A percentile compares a stretch with the other conserved stretches of the same genome.
Evolutionary conservation across 352 stramenopile genomes (phyloP).

Genomic region (Pythium biforme): DNA sequence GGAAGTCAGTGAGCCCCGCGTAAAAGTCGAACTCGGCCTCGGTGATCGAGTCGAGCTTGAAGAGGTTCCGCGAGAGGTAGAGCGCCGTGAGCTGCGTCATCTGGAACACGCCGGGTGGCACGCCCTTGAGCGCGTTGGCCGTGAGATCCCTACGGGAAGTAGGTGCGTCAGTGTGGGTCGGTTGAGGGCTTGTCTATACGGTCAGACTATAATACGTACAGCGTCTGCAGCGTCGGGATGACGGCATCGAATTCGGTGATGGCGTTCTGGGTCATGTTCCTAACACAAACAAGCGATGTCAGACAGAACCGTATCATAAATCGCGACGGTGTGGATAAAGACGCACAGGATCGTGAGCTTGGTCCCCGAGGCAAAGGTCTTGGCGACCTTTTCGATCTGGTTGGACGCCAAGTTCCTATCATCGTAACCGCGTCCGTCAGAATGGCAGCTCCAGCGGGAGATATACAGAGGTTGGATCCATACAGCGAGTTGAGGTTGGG

Average conservation of each 20-base stretch:
- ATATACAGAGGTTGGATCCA: not conserved
- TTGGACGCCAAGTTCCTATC: conserved; percentile 54
- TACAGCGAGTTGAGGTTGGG: conserved; percentile 46
- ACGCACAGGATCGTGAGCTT: conserved; percentile 47
- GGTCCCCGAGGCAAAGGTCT: conserved; percentile 29
- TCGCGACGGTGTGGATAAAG: no score
- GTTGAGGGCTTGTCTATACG: no score
- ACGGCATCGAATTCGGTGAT: conserved; percentile 38
- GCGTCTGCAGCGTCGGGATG: conserved; percentile 33
- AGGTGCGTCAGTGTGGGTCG: not conserved
- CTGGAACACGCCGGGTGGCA: conserved; percentile 49
- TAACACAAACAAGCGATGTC: conserved; percentile 7
- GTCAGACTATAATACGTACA: conserved; percentile 42
- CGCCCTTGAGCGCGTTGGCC: conserved; percentile 42
- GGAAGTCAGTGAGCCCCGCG: conserved; percentile 52
- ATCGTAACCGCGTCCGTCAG: no score
- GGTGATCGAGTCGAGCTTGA: conserved; percentile 53
- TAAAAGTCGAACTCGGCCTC: conserved; percentile 67
- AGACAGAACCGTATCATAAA: no score
- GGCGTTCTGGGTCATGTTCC: conserved; percentile 52
- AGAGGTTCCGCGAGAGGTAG: conserved; percentile 46
- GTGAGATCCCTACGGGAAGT: conserved; percentile 43
- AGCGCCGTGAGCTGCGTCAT: conserved; percentile 47
- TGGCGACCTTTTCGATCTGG: conserved; percentile 33
- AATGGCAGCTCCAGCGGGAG: no score